Conservation (phyloP, 106 monocot genomes). For the Iris macrosiphon region DNA sequence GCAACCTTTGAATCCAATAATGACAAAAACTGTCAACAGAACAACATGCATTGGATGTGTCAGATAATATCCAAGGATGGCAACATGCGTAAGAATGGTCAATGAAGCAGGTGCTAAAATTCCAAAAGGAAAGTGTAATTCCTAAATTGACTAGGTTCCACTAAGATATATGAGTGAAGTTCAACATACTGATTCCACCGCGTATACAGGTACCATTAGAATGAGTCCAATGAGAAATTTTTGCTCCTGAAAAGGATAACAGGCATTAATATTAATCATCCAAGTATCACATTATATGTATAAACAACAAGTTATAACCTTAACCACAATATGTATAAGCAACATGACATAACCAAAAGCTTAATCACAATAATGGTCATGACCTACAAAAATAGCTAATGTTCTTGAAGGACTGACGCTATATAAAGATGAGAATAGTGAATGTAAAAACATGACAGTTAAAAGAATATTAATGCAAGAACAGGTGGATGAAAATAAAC, state of each 20-base stretch:
- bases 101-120: not conserved
- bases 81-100: not conserved
- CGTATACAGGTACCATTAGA: constrained; percentile 96
- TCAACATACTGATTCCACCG: constrained; percentile 82
- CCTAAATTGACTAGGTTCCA: no score
- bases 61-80: constrained; percentile 1
- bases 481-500: no score
- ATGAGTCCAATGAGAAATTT: constrained; percentile 97
- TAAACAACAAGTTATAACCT: not conserved
- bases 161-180: not conserved
- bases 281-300: no score
- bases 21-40: constrained; percentile 71
- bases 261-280: constrained; percentile 12
- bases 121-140: no score
- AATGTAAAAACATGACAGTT: not conserved
- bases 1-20: constrained; percentile 60
- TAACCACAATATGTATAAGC: not conserved
- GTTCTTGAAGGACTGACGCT: not conserved
- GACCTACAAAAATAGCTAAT: not conserved
- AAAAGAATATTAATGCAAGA: constrained; percentile 3
- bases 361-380: no score
- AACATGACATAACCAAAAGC: no score
- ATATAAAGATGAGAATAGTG: not conserved
- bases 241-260: constrained; percentile 70
- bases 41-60: constrained; percentile 7